A percentile compares a stretch with the other conserved stretches of the same genome.
Conservation (phyloP, 495 filamentous ascomycete genomes). For the Patellaria atrata region DNA sequence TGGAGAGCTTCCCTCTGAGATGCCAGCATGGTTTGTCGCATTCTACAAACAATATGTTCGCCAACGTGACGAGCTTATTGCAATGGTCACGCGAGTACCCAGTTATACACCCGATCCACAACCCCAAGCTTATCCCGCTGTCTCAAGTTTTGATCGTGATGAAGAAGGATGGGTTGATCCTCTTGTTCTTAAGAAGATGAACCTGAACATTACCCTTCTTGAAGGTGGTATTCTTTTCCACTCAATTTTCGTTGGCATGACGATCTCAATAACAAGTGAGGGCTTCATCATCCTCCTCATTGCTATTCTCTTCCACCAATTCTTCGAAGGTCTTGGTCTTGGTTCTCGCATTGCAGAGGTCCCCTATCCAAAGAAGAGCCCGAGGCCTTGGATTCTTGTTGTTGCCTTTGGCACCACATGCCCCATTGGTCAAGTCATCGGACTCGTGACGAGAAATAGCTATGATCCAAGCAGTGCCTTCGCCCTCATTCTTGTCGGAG, state of each 20-base stretch:
- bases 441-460: slow-evolving; percentile 37
- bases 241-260: slow-evolving; percentile 23
- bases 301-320: slow-evolving; percentile 21
- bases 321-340: slow-evolving; percentile 22
- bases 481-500: slow-evolving; percentile 50
- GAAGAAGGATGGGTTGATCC: slow-evolving; percentile 31
- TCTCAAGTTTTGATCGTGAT: slow-evolving; percentile 16
- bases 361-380: slow-evolving; percentile 33
- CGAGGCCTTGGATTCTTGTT: slow-evolving; percentile 49
- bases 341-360: slow-evolving; percentile 36
- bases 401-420: slow-evolving; percentile 44
- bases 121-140: slow-evolving; percentile 2
- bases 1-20: slow-evolving; percentile 31
- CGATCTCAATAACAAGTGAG: slow-evolving; percentile 16
- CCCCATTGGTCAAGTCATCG: slow-evolving; percentile 47
- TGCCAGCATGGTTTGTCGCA: slow-evolving; percentile 40
- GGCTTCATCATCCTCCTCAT: slow-evolving; percentile 20
- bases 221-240: slow-evolving; percentile 40
- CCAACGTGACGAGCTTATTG: slow-evolving; percentile 36
- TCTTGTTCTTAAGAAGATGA: slow-evolving; percentile 33
- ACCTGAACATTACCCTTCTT: slow-evolving; percentile 39
- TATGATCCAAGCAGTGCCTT: slow-evolving; percentile 52
- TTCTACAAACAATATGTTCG: slow-evolving; percentile 42
- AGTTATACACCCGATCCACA: slow-evolving; percentile 5
- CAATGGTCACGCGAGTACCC: slow-evolving; percentile 27